Percentiles rank a stretch among this genome's conserved stretches.
Evolutionary conservation across 2,329 filamentous ascomycete species (phyloP).

Genomic region (Cryphonectria radicalis): DNA sequence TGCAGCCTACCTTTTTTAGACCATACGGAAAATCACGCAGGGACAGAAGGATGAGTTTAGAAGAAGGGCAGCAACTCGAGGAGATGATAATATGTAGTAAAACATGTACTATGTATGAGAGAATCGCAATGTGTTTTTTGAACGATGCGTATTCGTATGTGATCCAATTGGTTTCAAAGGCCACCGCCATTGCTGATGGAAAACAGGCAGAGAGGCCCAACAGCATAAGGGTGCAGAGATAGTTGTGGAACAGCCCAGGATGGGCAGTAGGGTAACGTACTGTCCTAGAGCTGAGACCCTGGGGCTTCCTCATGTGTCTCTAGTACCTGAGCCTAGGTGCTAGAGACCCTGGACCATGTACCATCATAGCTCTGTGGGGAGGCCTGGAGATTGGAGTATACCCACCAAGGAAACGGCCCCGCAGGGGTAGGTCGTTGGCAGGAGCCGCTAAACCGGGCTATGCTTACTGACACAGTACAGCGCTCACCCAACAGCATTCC

Average conservation of each 20-base stretch:
- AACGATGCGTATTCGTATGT: background rate
- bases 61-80: no score
- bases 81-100: background rate
- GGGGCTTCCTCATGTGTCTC: background rate
- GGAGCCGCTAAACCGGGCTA: constrained; percentile 10
- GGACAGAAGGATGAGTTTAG: no score
- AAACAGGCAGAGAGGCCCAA: background rate
- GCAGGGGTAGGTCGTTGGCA: constrained; percentile 7
- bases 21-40: no score
- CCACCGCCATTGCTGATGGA: background rate
- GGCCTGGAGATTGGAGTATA: background rate
- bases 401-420: background rate
- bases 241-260: background rate
- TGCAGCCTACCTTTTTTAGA: background rate
- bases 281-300: background rate
- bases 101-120: background rate
- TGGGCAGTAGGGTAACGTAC: background rate
- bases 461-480: background rate
- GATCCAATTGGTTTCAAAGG: background rate
- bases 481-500: constrained; percentile 2
- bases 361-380: background rate
- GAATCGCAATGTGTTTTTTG: background rate
- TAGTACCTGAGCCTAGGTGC: background rate
- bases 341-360: background rate
- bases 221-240: background rate